Conservation (phyloP, 768 basidiomycete species). For the Exidia glandulosa region DNA sequence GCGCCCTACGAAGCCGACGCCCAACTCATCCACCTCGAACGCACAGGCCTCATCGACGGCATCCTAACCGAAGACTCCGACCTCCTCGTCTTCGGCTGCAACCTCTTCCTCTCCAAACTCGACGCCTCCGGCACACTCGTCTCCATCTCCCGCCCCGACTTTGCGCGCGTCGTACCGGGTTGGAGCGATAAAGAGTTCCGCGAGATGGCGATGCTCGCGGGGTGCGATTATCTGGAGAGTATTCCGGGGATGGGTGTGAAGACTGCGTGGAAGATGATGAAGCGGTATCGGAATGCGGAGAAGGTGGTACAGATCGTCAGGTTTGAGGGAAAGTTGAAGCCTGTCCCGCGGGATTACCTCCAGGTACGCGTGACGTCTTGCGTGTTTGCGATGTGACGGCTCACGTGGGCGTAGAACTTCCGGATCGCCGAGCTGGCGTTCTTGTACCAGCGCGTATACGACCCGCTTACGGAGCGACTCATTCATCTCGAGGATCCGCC, state of each 20-base stretch:
- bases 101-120: constrained; percentile 86
- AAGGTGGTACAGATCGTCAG: constrained; percentile 66
- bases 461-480: constrained; percentile 52
- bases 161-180: constrained; percentile 46
- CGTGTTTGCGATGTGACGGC: no score
- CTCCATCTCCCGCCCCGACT: constrained; percentile 55
- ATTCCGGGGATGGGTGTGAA: constrained; percentile 89
- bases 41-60: constrained; percentile 68
- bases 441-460: constrained; percentile 84
- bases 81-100: constrained; percentile 93
- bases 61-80: constrained; percentile 98
- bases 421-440: constrained; percentile 84
- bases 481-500: constrained; percentile 59
- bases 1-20: constrained; percentile 99
- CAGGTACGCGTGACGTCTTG: no score
- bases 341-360: constrained; percentile 67
- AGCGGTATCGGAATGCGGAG: constrained; percentile 79
- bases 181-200: constrained; percentile 90
- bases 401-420: no score
- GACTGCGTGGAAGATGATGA: constrained; percentile 74
- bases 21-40: constrained; percentile 88
- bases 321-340: constrained; percentile 77
- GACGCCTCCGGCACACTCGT: constrained; percentile 59
- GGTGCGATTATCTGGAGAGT: constrained; percentile 87
- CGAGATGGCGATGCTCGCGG: constrained; percentile 85